A percentile compares a stretch with the other conserved stretches of the same genome.
Evolutionary conservation across 345 rosid species (phyloP).

Genomic region (Jatropha curcas): DNA sequence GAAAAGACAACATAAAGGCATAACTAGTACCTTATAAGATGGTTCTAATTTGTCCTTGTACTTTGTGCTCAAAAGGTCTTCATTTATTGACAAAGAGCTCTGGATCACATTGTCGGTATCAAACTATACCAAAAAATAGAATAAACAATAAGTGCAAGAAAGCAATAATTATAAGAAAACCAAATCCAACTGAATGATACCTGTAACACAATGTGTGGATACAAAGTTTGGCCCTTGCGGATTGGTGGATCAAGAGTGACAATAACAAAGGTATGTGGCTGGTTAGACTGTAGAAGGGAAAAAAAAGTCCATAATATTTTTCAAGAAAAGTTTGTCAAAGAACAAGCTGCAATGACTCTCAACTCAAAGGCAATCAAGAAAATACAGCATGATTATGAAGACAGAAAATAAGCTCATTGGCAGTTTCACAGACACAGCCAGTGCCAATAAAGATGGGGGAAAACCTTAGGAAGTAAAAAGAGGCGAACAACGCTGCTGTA

Average conservation of each 20-base stretch:
- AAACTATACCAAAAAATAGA: slow-evolving; percentile 49
- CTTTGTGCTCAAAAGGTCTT: slow-evolving; percentile 75
- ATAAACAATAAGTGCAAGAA: slow-evolving; percentile 7
- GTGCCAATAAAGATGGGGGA: neutral
- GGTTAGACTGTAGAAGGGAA: slow-evolving; percentile 73
- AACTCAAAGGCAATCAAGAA: too few relatives aligned
- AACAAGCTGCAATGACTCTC: neutral
- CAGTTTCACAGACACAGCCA: neutral
- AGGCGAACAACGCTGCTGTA: slow-evolving; percentile 96
- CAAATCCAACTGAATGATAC: slow-evolving; percentile 38
- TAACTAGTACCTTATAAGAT: slow-evolving; percentile 67
- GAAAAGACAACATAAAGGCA: neutral
- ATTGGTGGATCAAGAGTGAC: slow-evolving; percentile 97
- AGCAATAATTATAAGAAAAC: neutral
- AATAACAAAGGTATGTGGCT: slow-evolving; percentile 92
- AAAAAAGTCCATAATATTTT: slow-evolving; percentile 13
- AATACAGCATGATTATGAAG: too few relatives aligned
- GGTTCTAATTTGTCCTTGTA: slow-evolving; percentile 86
- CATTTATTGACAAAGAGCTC: slow-evolving; percentile 62
- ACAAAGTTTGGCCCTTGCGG: slow-evolving; percentile 95
- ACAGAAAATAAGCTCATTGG: too few relatives aligned
- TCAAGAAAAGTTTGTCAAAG: neutral
- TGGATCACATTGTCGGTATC: slow-evolving; percentile 77
- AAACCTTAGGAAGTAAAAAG: slow-evolving; percentile 95
- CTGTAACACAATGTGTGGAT: slow-evolving; percentile 97